Percentiles rank a stretch among this genome's conserved stretches.
phyloP scores from a whole-genome alignment of 495 filamentous ascomycete species.

The Aspergillus sparsus region DNA sequence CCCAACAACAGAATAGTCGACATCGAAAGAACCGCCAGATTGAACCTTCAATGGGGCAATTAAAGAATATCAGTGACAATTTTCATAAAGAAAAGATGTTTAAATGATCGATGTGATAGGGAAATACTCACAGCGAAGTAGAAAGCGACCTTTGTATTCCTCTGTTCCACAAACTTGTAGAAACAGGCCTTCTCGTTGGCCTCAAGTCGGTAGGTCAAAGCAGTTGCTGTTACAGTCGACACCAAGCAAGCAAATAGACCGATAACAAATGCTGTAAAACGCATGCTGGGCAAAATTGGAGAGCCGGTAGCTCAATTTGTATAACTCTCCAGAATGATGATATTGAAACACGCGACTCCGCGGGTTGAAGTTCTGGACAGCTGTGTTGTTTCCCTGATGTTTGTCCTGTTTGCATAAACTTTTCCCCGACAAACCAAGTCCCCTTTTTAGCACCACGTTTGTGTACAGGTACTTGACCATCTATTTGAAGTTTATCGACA shows the following conservation, averaged over 20 bases:
- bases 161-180: conserved; percentile 69
- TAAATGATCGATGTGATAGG: background rate
- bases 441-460: too few relatives aligned
- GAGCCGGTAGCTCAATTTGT: conserved; percentile 18
- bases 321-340: conserved; percentile 18
- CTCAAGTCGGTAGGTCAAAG: conserved; percentile 88
- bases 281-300: conserved; percentile 36
- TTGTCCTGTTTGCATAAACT: conserved; percentile 43
- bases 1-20: conserved; percentile 87
- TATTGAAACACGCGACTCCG: conserved; percentile 19
- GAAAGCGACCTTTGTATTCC: conserved; percentile 87
- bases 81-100: background rate
- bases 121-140: conserved; percentile 97
- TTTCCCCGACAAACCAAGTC: background rate
- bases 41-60: conserved; percentile 64
- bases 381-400: conserved; percentile 34
- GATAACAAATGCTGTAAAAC: conserved; percentile 40
- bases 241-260: conserved; percentile 68
- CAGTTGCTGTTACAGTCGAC: conserved; percentile 69
- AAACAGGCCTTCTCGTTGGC: conserved; percentile 97
- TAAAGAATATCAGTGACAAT: background rate
- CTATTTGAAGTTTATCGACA: too few relatives aligned
- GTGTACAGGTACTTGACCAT: background rate
- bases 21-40: conserved; percentile 93
- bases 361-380: conserved; percentile 42